Percentiles rank a stretch among this genome's conserved stretches.
Conservation (phyloP, 176 grass and related monocot species). For the Lolium rigidum region DNA sequence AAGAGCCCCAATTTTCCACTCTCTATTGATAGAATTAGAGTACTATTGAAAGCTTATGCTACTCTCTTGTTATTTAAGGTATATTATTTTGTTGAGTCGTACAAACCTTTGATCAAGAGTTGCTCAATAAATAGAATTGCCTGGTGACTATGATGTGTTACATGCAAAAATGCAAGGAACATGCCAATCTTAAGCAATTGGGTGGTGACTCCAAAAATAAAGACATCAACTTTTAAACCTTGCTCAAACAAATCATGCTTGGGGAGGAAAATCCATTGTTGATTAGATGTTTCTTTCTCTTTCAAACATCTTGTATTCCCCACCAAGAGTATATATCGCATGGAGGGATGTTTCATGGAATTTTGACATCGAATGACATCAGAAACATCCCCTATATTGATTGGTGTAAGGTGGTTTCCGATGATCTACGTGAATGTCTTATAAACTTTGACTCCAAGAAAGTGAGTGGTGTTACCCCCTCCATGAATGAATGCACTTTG, state of each 20-base stretch:
- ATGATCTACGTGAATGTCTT: background rate
- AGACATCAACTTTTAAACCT: background rate
- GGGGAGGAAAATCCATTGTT: background rate
- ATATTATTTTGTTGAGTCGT: no score
- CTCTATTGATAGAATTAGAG: no score
- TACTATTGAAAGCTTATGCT: no score
- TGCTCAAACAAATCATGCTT: background rate
- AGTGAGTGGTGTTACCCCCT: background rate
- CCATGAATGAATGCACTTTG: background rate
- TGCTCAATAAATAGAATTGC: no score
- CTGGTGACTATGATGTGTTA: no score
- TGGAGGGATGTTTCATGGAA: background rate
- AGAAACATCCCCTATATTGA: background rate
- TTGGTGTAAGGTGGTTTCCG: background rate
- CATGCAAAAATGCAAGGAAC: no score
- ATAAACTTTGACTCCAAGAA: background rate
- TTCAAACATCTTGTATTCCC: background rate
- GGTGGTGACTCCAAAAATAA: background rate
- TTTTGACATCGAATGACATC: background rate
- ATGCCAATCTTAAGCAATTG: background rate
- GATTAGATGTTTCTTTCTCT: background rate
- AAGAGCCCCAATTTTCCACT: no score
- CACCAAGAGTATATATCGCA: background rate
- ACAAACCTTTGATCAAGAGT: no score
- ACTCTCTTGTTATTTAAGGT: no score